A percentile compares a stretch with the other conserved stretches of the same genome.
Evolutionary conservation across 768 basidiomycete species (phyloP).

Genomic region (Artomyces pyxidatus): DNA sequence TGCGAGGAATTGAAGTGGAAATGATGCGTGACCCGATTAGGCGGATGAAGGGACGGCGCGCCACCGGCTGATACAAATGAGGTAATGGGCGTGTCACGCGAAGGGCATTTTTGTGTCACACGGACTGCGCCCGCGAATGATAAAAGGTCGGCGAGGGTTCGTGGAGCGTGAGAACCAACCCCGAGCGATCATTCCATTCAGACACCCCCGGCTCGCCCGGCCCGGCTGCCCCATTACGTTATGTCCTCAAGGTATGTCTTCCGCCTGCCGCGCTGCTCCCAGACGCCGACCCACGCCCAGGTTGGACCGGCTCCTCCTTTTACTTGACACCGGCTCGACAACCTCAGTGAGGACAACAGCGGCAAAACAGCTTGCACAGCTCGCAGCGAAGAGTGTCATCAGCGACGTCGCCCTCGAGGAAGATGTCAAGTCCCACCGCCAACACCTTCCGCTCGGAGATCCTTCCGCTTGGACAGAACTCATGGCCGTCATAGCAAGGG

Average conservation of each 20-base stretch:
- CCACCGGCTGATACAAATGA: constrained; percentile 15
- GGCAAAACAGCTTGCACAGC: constrained; percentile 89
- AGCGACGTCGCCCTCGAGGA: constrained; percentile 78
- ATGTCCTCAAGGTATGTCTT: constrained; percentile 68
- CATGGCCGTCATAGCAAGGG: constrained; percentile 84
- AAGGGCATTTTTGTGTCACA: constrained; percentile 15
- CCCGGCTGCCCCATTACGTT: constrained; percentile 41
- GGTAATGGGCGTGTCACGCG: constrained; percentile 16
- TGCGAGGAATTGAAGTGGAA: no score
- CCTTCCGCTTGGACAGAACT: constrained; percentile 84
- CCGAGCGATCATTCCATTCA: constrained; percentile 31
- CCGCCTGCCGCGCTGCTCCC: constrained; percentile 9
- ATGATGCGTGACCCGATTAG: constrained; percentile 14
- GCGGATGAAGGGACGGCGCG: constrained; percentile 26
- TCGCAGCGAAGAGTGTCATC: constrained; percentile 80
- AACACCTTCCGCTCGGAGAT: constrained; percentile 52
- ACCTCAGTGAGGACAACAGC: constrained; percentile 88
- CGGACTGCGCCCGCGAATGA: constrained; percentile 11
- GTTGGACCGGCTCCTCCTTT: constrained; percentile 92
- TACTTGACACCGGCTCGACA: constrained; percentile 93
- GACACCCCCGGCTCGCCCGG: constrained; percentile 39
- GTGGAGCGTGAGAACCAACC: constrained; percentile 32
- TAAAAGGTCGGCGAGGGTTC: constrained; percentile 18
- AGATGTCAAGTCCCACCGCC: constrained; percentile 57
- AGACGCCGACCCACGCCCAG: constrained; percentile 32